Conservation (phyloP, 1,284 basidiomycete species). For the Heterobasidion occidentale region DNA sequence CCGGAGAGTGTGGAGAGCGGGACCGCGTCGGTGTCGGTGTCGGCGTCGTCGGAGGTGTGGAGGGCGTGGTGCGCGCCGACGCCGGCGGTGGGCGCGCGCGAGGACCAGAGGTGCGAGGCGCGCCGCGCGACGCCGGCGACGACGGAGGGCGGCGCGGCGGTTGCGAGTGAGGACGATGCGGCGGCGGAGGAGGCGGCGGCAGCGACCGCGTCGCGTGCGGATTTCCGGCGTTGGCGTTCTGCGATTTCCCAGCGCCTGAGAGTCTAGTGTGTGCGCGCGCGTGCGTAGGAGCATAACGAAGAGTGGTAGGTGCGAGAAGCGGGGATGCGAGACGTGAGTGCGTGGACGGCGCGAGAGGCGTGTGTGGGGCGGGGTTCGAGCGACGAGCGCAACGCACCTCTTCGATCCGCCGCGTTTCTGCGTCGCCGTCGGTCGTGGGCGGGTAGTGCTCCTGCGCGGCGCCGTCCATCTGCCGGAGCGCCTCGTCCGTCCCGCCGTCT, state of each 20-base stretch:
- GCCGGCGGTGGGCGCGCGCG: slow-evolving; percentile 19
- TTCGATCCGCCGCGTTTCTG: slow-evolving; percentile 58
- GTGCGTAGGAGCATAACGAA: too few relatives aligned
- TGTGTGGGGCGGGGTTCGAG: not conserved
- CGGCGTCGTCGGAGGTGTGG: slow-evolving; percentile 32
- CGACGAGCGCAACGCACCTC: slow-evolving; percentile 40
- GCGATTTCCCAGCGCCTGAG: slow-evolving; percentile 65
- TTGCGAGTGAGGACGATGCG: slow-evolving; percentile 2
- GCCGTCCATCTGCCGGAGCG: slow-evolving; percentile 13
- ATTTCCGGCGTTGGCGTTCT: slow-evolving; percentile 61
- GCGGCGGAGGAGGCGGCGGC: slow-evolving; percentile 5
- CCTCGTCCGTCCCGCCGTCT: slow-evolving; percentile 19
- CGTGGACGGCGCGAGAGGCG: slow-evolving; percentile 1
- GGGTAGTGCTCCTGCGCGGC: slow-evolving; percentile 41
- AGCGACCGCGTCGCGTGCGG: slow-evolving; percentile 43
- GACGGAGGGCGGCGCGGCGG: slow-evolving; percentile 32
- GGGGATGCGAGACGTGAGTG: too few relatives aligned
- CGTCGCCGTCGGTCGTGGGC: slow-evolving; percentile 52
- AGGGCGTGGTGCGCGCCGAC: slow-evolving; percentile 25
- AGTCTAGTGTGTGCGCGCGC: slow-evolving; percentile 37
- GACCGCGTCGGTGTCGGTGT: slow-evolving; percentile 12
- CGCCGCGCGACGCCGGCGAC: slow-evolving; percentile 46
- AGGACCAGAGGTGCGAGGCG: slow-evolving; percentile 43
- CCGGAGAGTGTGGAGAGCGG: slow-evolving; percentile 44
- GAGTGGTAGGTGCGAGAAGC: too few relatives aligned